These are phyloP conservation scores for Nothophaeocryptopus gaeumannii DNA, from an alignment of 2,329 filamentous ascomycete genomes.

Conservation along the genomic window DNA sequence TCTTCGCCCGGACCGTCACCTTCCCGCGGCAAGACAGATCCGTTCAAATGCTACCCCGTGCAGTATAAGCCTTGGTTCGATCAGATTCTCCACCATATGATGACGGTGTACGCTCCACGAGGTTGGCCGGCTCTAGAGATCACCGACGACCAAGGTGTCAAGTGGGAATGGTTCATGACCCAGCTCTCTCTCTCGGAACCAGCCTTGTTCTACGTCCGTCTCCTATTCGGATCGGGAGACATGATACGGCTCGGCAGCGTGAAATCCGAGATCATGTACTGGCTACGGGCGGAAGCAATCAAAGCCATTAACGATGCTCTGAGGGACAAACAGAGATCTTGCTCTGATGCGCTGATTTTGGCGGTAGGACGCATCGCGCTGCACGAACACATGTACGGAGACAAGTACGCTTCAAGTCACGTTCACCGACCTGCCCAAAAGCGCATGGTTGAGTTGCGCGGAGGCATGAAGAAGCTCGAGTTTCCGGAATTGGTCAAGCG, in stretches of 20 bases:
- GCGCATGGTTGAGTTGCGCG: constrained; percentile 35
- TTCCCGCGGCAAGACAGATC: constrained; percentile 22
- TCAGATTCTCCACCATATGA: constrained; percentile 34
- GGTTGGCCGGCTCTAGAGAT: constrained; percentile 36
- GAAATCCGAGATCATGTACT: constrained; percentile 24
- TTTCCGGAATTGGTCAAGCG: constrained; percentile 35
- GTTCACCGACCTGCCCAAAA: constrained; percentile 35
- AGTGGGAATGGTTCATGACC: constrained; percentile 36
- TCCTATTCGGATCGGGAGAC: constrained; percentile 35
- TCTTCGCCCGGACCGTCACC: constrained; percentile 16
- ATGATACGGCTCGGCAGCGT: constrained; percentile 28
- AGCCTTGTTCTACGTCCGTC: constrained; percentile 35
- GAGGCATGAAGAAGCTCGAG: constrained; percentile 30
- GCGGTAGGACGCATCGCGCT: constrained; percentile 36
- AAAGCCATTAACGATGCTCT: constrained; percentile 30
- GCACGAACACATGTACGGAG: constrained; percentile 36
- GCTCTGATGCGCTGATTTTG: constrained; percentile 28
- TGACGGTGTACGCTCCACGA: constrained; percentile 34
- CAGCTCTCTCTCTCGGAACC: constrained; percentile 33
- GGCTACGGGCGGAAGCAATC: constrained; percentile 32
- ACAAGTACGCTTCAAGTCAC: constrained; percentile 28
- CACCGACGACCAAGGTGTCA: constrained; percentile 27
- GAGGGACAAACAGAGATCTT: constrained; percentile 18
- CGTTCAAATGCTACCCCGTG: constrained; percentile 34
- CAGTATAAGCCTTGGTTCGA: constrained; percentile 33